Evolutionary conservation across 768 basidiomycete genomes (phyloP).

Genomic region (Leccinum longicurvipes): DNA sequence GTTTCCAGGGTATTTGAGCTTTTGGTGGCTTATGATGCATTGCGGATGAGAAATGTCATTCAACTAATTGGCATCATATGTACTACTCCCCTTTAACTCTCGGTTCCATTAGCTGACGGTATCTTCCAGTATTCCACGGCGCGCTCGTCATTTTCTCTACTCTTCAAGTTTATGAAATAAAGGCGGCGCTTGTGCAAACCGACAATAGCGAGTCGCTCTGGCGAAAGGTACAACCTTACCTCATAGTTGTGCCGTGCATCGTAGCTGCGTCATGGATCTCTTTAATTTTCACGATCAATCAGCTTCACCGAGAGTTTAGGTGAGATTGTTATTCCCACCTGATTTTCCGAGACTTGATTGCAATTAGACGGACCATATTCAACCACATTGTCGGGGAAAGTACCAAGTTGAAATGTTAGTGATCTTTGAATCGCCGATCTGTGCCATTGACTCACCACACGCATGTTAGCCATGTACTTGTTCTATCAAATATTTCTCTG

Average conservation of each 20-base stretch:
- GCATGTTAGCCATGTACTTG: constrained; percentile 72
- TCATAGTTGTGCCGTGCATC: constrained; percentile 70
- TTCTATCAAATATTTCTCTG: constrained; percentile 87
- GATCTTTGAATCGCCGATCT: neutral
- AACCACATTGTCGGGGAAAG: constrained; percentile 87
- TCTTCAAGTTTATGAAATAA: constrained; percentile 77
- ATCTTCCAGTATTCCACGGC: constrained; percentile 56
- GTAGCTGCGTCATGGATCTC: constrained; percentile 64
- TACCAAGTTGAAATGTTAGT: constrained; percentile 76
- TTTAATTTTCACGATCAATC: constrained; percentile 64
- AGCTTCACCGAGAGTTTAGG: constrained; percentile 82
- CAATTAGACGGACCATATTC: constrained; percentile 80
- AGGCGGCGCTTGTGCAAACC: constrained; percentile 46
- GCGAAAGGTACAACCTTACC: constrained; percentile 56
- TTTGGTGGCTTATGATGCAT: constrained; percentile 79
- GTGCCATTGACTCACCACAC: constrained; percentile 1
- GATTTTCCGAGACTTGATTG: constrained; percentile 1
- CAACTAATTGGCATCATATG: constrained; percentile 73
- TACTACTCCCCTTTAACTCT: constrained; percentile 30
- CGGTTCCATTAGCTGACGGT: constrained; percentile 3
- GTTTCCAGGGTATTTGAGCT: constrained; percentile 69
- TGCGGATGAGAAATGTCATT: constrained; percentile 72
- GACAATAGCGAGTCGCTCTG: constrained; percentile 56
- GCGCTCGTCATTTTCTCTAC: constrained; percentile 72
- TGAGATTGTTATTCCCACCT: constrained; percentile 32